Conservation (phyloP, 1,284 basidiomycete species). For the Cryptococcus neoformans region DNA sequence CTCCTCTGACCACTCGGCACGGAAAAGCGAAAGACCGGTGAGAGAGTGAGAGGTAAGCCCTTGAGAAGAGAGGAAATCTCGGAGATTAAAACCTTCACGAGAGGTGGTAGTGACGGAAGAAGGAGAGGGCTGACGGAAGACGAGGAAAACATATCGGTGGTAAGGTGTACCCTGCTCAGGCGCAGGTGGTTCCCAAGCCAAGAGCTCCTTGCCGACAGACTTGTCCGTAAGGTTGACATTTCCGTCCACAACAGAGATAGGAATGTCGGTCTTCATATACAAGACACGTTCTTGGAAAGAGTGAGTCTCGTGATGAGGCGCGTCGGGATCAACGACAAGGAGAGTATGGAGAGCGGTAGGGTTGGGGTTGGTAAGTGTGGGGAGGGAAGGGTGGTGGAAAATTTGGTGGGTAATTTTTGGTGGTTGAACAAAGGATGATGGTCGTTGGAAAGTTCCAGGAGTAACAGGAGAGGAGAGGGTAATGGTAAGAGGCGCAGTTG, state of each 20-base stretch:
- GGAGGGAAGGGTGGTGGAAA: constrained; percentile 26
- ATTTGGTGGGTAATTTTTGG: constrained; percentile 22
- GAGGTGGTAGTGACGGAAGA: constrained; percentile 2
- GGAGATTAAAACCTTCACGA: constrained; percentile 32
- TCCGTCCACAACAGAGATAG: constrained; percentile 62
- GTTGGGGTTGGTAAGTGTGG: constrained; percentile 56
- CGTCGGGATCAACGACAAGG: constrained; percentile 83
- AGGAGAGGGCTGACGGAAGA: constrained; percentile 26
- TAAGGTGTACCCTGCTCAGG: constrained; percentile 33
- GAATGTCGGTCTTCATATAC: constrained; percentile 84
- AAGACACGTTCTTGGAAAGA: constrained; percentile 75
- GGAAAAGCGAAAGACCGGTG: constrained; percentile 33
- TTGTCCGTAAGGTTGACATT: constrained; percentile 44
- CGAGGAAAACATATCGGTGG: constrained; percentile 38
- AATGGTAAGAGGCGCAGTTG: constrained; percentile 50
- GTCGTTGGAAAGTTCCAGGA: constrained; percentile 64
- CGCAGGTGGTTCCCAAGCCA: constrained; percentile 40
- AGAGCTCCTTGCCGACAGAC: constrained; percentile 25
- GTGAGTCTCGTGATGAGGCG: constrained; percentile 65
- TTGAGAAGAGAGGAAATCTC: constrained; percentile 20
- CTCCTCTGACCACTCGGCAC: constrained; percentile 32
- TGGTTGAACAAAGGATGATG: constrained; percentile 53
- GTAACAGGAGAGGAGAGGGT: constrained; percentile 56
- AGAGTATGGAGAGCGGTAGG: constrained; percentile 80
- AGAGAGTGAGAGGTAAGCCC: constrained; percentile 17